Evolutionary conservation across 768 basidiomycete genomes (phyloP).

Genomic region (Trametes cinnabarina): DNA sequence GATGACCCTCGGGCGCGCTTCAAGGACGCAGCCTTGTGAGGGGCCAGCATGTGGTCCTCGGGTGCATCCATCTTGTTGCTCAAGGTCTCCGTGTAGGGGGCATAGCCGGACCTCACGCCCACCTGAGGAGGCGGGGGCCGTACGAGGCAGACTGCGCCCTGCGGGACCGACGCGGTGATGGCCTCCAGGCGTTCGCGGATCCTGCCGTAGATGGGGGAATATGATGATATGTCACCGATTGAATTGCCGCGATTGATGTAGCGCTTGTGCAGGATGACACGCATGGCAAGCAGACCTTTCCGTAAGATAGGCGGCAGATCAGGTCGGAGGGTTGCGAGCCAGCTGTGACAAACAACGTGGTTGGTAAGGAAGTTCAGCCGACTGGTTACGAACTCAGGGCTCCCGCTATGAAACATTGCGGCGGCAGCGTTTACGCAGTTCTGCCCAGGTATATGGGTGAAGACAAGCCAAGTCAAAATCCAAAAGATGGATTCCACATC

Average conservation of each 20-base stretch:
- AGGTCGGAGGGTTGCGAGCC: background rate
- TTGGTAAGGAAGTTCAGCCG: background rate
- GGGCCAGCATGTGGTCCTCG: background rate
- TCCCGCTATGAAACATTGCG: background rate
- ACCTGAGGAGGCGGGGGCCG: background rate
- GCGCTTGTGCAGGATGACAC: background rate
- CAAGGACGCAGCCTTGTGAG: background rate
- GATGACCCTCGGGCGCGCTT: background rate
- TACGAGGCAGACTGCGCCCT: background rate
- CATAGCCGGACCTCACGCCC: background rate
- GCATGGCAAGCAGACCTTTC: background rate
- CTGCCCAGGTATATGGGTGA: slow-evolving; percentile 3
- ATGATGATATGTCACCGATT: background rate
- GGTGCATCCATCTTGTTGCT: background rate
- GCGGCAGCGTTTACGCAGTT: background rate
- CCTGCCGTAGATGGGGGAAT: background rate
- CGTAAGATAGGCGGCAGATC: background rate
- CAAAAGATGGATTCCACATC: slow-evolving; percentile 7
- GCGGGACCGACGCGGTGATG: background rate
- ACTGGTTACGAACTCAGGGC: background rate
- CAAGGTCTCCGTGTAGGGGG: background rate
- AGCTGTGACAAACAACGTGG: background rate
- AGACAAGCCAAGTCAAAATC: background rate
- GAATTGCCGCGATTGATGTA: background rate
- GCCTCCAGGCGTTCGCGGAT: background rate